Base-by-base conservation (phyloP, 108 stramenopile genomes). In the Cyclotella kingstonii region DNA sequence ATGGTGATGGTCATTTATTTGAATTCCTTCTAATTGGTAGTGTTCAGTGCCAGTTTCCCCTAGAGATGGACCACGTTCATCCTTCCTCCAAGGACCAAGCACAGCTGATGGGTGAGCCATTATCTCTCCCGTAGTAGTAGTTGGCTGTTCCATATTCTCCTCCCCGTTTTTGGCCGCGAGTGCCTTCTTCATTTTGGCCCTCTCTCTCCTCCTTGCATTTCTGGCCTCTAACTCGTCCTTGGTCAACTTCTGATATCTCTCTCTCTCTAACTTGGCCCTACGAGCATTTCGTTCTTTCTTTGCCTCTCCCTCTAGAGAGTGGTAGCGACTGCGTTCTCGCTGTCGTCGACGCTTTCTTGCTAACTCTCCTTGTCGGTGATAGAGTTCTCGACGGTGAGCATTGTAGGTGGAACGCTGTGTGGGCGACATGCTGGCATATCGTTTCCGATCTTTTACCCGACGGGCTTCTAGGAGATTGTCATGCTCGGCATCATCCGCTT, bases 371-470 rank as follows among this genome's bases (percentile, higher is more conserved):
- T 91, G 90, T 14, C 82, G 83, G 54, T 91, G 90, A 58, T 91
- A 91, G 46, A 88, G 80, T 27, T 88, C 90, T 10, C 90, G 83
- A 25, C 90, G 83, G 63, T 91, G 87, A 18, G 79, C 70, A 54
- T 91, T 91, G 83, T 91, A 91, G 8, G 70, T 80, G 12, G 82
- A 76, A 28, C 90, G 90, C 28, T 84, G 84, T 30, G 81, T 82
- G 14, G 80, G 69, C 5, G 85, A 82, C 90, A 91, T 91, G 65
- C 57, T 54, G 11, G 90, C 83, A 43, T 91, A 91, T 19, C 90
- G 83, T 51, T 81, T 70, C 27, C 90, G 86, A 64, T 91, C 90
- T 66, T 91, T 91, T 47, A 72, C 39, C n/a, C 90, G 83, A 15
- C 90, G 81, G 14, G 84, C 58, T 19, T 83, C 87, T 39, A 91